These are phyloP conservation scores for Fusarium subtropicale DNA, from an alignment of 2,329 filamentous ascomycete species.

Conservation along the genomic window DNA sequence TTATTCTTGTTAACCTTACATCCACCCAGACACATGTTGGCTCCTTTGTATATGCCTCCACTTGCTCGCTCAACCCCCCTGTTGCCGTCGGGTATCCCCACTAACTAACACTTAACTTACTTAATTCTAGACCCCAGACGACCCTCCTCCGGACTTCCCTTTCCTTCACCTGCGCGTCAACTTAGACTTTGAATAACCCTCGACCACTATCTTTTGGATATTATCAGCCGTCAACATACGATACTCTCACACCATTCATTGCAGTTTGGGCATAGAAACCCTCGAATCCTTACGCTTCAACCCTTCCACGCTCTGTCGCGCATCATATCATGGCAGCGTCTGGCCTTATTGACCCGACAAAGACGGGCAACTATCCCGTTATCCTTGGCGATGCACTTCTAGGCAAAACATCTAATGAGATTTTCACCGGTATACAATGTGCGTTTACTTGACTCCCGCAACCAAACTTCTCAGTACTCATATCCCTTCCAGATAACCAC, in stretches of 20 bases:
- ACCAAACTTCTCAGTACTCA: slow-evolving; percentile 4
- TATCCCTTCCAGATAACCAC: slow-evolving; percentile 66
- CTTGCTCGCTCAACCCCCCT: slow-evolving; percentile 9
- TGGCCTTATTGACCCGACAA: slow-evolving; percentile 68
- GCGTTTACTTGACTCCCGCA: slow-evolving; percentile 46
- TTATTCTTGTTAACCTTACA: slow-evolving; percentile 2
- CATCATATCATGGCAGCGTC: slow-evolving; percentile 41
- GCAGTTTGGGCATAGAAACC: neutral
- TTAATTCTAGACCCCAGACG: slow-evolving; percentile 33
- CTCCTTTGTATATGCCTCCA: slow-evolving; percentile 3
- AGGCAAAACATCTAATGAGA: slow-evolving; percentile 66
- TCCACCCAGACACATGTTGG: neutral
- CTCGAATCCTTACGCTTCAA: neutral
- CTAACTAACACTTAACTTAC: slow-evolving; percentile 1
- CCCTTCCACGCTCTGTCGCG: slow-evolving; percentile 2
- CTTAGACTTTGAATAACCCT: slow-evolving; percentile 14
- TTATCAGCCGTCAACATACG: neutral
- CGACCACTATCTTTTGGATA: slow-evolving; percentile 4
- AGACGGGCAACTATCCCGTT: slow-evolving; percentile 71
- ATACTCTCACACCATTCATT: neutral
- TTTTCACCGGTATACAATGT: slow-evolving; percentile 72
- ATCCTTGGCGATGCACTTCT: slow-evolving; percentile 72
- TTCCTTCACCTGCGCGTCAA: slow-evolving; percentile 26
- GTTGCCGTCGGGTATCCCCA: slow-evolving; percentile 19
- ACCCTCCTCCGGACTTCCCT: slow-evolving; percentile 32